Base-by-base conservation (phyloP, 164 flowering plant genomes). In the Magnolia changhungtana region DNA sequence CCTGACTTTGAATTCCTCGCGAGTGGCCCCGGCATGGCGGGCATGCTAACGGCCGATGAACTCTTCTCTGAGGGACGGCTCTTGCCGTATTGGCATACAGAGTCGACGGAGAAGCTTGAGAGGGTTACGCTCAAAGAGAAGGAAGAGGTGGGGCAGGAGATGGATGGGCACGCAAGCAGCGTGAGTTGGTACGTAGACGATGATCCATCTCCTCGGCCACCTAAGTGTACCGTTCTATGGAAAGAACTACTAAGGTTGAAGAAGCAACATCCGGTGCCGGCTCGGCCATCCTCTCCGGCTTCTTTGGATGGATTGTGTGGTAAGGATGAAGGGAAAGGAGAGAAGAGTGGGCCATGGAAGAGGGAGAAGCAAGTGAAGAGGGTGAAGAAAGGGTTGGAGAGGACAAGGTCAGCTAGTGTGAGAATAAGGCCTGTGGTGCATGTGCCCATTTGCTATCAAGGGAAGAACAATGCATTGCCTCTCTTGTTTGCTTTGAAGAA, bases 131-230 rank as follows among this genome's bases (percentile, higher is more conserved):
- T 89, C 49, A 88, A 89, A 68, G 59, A 77, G 8, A 82, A 85
- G 75, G 80, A 74, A 8, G 75, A 23, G 65, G 31, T 67, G 23
- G 65, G 69, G 29, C 50, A 0, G 65, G 63, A 69, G 2, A 72
- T 81, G 65, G 89, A 82, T 9, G 61, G 61, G 13, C 16, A 55
- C 1, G 74, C 20, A 23, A 76, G 52, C 16, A 83, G 87, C 63
- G 80, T 80, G 24, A 85, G 72, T 66, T 95, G 98, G 96, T 90
- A 89, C 72, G 75, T 89, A 1, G 98, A 95, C 23, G 97, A 95
- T 55, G 98, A 92, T 79, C 97, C 97, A 21, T 95, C 98, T 64
- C 97, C 98, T 20, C 76, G 98, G 75, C 98, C 98, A 24, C 98
- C 98, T 0, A 95, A 88, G 58, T 95, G 98, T 83, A 93, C 98